Evolutionary conservation across 371 early-diverging fungal genomes (phyloP).

Genomic region (Nematocida minor): DNA sequence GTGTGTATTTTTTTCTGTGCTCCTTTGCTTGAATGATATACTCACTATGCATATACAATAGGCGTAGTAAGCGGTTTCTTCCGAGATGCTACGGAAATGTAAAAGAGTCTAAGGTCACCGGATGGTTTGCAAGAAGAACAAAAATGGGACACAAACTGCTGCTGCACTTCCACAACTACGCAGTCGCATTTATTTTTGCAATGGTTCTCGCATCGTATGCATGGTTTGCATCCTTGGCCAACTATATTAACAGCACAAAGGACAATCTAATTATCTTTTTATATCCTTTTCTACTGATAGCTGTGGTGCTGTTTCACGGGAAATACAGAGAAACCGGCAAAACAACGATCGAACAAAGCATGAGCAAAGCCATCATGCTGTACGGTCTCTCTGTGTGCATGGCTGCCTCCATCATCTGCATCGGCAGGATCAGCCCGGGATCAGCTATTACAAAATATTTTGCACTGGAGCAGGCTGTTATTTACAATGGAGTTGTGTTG

Average conservation of each 20-base stretch:
- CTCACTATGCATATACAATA: background rate
- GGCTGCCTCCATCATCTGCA: background rate
- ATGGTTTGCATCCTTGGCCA: background rate
- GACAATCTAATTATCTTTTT: background rate
- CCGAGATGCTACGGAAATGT: background rate
- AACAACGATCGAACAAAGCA: background rate
- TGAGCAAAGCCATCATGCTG: background rate
- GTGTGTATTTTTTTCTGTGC: conserved; percentile 11
- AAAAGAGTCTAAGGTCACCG: background rate
- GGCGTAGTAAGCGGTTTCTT: background rate
- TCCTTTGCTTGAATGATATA: conserved; percentile 1
- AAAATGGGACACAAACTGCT: background rate
- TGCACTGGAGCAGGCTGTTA: background rate
- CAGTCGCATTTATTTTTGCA: background rate
- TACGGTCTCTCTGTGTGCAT: background rate
- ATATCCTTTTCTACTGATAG: background rate
- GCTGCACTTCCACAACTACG: background rate
- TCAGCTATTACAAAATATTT: background rate
- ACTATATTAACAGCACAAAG: background rate
- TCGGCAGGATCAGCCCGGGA: background rate
- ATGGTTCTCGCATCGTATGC: background rate
- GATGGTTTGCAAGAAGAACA: background rate
- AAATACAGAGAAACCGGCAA: background rate
- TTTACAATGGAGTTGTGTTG: background rate
- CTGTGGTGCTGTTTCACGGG: background rate